Evolutionary conservation across 805 yeast genomes (phyloP).

Genomic region (Sugiyamaella floridensis): DNA sequence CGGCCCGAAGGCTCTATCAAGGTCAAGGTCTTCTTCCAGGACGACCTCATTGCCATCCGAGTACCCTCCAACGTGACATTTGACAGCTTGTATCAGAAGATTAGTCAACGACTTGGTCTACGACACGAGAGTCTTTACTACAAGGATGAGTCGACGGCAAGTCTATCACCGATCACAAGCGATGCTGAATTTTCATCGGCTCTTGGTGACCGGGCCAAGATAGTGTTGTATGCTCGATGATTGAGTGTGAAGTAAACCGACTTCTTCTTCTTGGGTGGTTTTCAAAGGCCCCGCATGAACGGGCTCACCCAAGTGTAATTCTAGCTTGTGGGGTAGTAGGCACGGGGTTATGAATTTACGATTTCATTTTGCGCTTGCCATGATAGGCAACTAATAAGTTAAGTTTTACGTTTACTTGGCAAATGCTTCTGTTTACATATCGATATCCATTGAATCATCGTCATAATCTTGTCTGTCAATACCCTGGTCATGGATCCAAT

Average conservation of each 20-base stretch:
- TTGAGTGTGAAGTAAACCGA: background rate
- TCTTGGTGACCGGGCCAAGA: constrained; percentile 25
- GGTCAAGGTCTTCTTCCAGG: constrained; percentile 33
- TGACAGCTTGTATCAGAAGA: constrained; percentile 25
- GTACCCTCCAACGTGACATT: constrained; percentile 30
- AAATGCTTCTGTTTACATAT: constrained; percentile 1
- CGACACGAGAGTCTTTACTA: constrained; percentile 23
- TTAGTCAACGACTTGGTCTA: constrained; percentile 29
- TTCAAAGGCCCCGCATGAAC: too few species aligned
- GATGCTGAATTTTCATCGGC: constrained; percentile 27
- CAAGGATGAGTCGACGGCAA: constrained; percentile 24
- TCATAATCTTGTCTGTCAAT: background rate
- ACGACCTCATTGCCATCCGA: constrained; percentile 34
- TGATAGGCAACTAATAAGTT: background rate
- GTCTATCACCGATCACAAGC: constrained; percentile 19
- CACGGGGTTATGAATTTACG: background rate
- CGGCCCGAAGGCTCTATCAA: constrained; percentile 22
- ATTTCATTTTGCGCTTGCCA: background rate
- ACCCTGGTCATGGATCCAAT: background rate
- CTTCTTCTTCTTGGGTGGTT: background rate
- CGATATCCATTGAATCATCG: constrained; percentile 8
- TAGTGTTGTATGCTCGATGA: constrained; percentile 28
- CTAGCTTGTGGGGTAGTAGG: background rate
- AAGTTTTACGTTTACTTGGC: too few species aligned
- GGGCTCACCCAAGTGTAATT: background rate